Evolutionary conservation across 2,329 filamentous ascomycete genomes (phyloP).

Genomic region (Xylaria sp.): DNA sequence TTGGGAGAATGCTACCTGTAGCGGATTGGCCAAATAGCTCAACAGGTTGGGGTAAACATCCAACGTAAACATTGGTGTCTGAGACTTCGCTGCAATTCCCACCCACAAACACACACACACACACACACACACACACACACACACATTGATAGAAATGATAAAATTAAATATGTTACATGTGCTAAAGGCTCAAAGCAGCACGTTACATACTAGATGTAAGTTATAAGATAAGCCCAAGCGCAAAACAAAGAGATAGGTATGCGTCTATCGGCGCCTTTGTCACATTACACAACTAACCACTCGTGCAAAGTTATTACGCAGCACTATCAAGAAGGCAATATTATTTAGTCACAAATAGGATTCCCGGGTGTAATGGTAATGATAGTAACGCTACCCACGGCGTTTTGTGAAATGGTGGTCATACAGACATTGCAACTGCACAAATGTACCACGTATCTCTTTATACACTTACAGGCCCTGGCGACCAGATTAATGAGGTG

Average conservation of each 20-base stretch:
- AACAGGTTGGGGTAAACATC: constrained; percentile 3
- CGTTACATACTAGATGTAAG: neutral
- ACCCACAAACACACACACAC: neutral
- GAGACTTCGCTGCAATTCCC: constrained; percentile 6
- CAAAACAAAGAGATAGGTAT: neutral
- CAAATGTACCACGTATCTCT: constrained; percentile 2
- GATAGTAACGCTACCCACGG: constrained; percentile 4
- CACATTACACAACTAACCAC: neutral
- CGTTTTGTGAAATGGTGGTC: neutral
- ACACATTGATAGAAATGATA: neutral
- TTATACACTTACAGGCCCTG: constrained; percentile 4
- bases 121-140: neutral
- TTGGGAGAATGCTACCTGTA: constrained; percentile 7
- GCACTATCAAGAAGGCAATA: constrained; percentile 1
- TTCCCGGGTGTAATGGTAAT: neutral
- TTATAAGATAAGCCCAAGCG: neutral
- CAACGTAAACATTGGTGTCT: constrained; percentile 32
- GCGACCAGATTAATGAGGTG: constrained; percentile 12
- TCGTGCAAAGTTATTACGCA: constrained; percentile 1
- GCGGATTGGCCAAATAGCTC: constrained; percentile 11
- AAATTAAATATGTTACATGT: neutral
- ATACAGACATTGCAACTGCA: neutral
- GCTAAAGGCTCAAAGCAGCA: neutral
- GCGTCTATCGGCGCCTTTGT: neutral
- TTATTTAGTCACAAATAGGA: neutral